A percentile compares a stretch with the other conserved stretches of the same genome.
These are phyloP conservation scores for Westerdykella sp. DNA, from an alignment of 2,329 filamentous ascomycete species.

Conservation along the genomic window DNA sequence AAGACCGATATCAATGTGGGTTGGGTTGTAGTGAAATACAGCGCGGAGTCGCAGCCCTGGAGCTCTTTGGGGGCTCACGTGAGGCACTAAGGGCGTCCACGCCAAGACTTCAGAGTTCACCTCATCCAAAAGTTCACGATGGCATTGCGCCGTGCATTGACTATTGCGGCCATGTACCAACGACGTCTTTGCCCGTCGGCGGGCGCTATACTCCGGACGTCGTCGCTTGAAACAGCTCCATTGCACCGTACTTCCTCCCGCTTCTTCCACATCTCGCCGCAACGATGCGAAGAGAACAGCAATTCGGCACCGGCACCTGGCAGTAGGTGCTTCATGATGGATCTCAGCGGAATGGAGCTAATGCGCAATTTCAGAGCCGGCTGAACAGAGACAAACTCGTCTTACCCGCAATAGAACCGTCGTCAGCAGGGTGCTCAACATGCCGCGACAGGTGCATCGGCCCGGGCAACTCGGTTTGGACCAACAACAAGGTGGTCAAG, in stretches of 20 bases:
- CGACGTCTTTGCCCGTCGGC: conserved; percentile 31
- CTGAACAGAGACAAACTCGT: conserved; percentile 15
- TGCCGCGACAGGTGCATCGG: background rate
- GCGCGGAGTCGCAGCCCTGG: too few relatives aligned
- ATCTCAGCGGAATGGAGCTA: background rate
- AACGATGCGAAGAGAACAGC: conserved; percentile 20
- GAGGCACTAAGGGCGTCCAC: conserved; percentile 7
- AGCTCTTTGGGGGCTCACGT: background rate
- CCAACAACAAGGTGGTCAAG: conserved; percentile 3
- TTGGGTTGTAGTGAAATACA: too few relatives aligned
- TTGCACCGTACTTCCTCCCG: conserved; percentile 16
- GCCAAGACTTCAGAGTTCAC: conserved; percentile 20
- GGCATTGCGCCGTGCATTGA: conserved; percentile 8
- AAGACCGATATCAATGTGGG: too few relatives aligned
- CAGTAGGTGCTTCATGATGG: conserved; percentile 13
- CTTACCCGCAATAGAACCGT: conserved; percentile 12
- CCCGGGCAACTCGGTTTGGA: background rate
- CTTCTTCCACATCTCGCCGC: conserved; percentile 22
- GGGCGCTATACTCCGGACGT: conserved; percentile 22
- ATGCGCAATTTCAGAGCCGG: background rate
- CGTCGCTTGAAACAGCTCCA: conserved; percentile 15
- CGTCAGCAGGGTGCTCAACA: background rate
- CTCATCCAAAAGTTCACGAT: conserved; percentile 22
- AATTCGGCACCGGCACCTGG: conserved; percentile 11
- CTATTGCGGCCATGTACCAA: conserved; percentile 28